Conservation (phyloP, 495 filamentous ascomycete genomes). For the Melanomma pulvis-pyrius region DNA sequence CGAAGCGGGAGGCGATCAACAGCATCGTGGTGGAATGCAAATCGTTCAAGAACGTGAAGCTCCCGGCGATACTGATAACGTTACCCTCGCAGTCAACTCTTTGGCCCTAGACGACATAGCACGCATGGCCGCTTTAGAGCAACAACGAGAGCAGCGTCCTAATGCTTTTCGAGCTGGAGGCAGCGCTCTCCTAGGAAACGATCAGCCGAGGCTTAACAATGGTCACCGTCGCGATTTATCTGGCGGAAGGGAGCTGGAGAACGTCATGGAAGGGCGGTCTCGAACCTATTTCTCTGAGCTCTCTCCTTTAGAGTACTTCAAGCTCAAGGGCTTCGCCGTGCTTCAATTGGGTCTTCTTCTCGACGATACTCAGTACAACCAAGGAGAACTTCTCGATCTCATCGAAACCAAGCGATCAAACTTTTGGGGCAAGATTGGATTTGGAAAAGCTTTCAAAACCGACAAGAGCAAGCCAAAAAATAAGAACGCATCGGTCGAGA, state of each 20-base stretch:
- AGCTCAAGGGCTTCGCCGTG: conserved; percentile 92
- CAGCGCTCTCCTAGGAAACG: conserved; percentile 69
- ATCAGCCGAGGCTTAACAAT: conserved; percentile 67
- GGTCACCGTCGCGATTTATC: conserved; percentile 81
- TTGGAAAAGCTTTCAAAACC: conserved; percentile 91
- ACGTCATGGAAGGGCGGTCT: conserved; percentile 52
- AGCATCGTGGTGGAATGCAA: conserved; percentile 59
- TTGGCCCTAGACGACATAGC: conserved; percentile 96
- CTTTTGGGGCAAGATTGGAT: conserved; percentile 97
- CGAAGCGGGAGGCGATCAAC: conserved; percentile 66
- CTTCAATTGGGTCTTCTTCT: conserved; percentile 93
- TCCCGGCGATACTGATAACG: conserved; percentile 71
- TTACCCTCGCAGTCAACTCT: conserved; percentile 87
- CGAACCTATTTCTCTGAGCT: conserved; percentile 96
- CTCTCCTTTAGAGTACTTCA: conserved; percentile 94
- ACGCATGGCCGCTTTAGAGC: conserved; percentile 92
- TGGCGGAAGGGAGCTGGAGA: conserved; percentile 60
- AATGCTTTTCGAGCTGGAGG: conserved; percentile 79
- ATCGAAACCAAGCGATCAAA: conserved; percentile 93
- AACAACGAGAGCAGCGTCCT: conserved; percentile 87
- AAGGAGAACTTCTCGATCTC: conserved; percentile 91
- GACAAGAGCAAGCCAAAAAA: conserved; percentile 66
- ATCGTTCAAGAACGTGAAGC: conserved; percentile 86
- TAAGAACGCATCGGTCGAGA: conserved; percentile 67
- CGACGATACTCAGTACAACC: conserved; percentile 76